phyloP scores from a whole-genome alignment of 352 stramenopile genomes.

The Phytopythium oedochilum region DNA sequence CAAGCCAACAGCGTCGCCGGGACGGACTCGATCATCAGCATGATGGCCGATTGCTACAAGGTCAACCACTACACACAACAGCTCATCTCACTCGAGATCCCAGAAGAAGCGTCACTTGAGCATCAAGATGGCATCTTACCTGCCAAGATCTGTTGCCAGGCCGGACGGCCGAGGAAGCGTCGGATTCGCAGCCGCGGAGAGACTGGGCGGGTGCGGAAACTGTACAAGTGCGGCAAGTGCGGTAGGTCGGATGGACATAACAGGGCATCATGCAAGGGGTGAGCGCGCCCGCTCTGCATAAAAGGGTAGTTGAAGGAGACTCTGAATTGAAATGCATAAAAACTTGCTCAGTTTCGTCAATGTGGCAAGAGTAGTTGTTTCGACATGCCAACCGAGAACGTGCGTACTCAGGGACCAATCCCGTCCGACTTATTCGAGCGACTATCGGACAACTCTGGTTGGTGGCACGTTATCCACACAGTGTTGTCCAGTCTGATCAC shows the following conservation, averaged over 20 bases:
- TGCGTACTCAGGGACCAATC: not conserved
- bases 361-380: not conserved
- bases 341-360: not conserved
- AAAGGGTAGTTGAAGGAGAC: not conserved
- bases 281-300: not conserved
- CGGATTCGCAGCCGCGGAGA: constrained; percentile 13
- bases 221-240: constrained; percentile 6
- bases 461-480: not conserved
- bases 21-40: not conserved
- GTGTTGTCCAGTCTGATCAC: constrained; percentile 1
- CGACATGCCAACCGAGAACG: not conserved
- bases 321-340: not conserved
- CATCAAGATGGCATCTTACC: not conserved
- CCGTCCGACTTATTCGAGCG: not conserved
- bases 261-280: not conserved
- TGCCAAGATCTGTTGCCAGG: not conserved
- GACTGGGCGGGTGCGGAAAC: not conserved
- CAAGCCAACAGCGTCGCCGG: not conserved
- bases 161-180: constrained; percentile 12
- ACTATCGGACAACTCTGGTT: not conserved
- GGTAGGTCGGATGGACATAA: constrained; percentile 4
- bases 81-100: constrained; percentile 2
- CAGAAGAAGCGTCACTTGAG: constrained; percentile 1
- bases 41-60: constrained; percentile 9
- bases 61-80: not conserved